Evolutionary conservation across 805 yeast species (phyloP).

Genomic region (Candida koratica): DNA sequence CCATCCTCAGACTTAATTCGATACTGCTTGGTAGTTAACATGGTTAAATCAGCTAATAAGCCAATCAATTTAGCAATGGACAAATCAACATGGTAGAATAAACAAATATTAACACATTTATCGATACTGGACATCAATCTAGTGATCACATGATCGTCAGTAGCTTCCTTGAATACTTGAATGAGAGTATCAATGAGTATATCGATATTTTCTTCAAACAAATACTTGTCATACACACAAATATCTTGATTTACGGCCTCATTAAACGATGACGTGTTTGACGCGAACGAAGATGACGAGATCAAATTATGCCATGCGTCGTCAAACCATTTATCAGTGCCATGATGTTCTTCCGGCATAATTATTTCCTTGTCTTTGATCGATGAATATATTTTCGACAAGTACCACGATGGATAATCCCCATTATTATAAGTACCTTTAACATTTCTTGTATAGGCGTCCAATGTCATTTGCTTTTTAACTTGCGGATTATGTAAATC

Average conservation of each 20-base stretch:
- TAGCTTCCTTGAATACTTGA: conserved; percentile 77
- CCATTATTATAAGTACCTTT: conserved; percentile 72
- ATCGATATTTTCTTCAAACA: conserved; percentile 62
- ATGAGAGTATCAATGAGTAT: conserved; percentile 69
- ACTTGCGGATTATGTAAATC: conserved; percentile 92
- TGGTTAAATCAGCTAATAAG: conserved; percentile 63
- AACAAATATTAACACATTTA: conserved; percentile 75
- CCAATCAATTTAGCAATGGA: conserved; percentile 66
- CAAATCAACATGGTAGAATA: conserved; percentile 51
- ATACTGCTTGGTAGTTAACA: conserved; percentile 43
- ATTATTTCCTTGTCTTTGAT: conserved; percentile 85
- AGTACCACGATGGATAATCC: conserved; percentile 83
- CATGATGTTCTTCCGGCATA: conserved; percentile 97
- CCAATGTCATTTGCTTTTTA: conserved; percentile 85
- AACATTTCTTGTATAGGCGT: conserved; percentile 73
- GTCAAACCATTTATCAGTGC: conserved; percentile 88
- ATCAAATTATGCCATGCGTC: conserved; percentile 75
- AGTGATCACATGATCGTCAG: conserved; percentile 85
- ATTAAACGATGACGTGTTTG: conserved; percentile 5
- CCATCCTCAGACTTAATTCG: conserved; percentile 22
- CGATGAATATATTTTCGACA: conserved; percentile 73
- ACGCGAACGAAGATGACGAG: conserved; percentile 30
- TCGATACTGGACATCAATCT: conserved; percentile 86
- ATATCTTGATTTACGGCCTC: conserved; percentile 18
- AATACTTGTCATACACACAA: conserved; percentile 63